phyloP scores from a whole-genome alignment of 2,329 filamentous ascomycete species.

The Microcera coccophila region DNA sequence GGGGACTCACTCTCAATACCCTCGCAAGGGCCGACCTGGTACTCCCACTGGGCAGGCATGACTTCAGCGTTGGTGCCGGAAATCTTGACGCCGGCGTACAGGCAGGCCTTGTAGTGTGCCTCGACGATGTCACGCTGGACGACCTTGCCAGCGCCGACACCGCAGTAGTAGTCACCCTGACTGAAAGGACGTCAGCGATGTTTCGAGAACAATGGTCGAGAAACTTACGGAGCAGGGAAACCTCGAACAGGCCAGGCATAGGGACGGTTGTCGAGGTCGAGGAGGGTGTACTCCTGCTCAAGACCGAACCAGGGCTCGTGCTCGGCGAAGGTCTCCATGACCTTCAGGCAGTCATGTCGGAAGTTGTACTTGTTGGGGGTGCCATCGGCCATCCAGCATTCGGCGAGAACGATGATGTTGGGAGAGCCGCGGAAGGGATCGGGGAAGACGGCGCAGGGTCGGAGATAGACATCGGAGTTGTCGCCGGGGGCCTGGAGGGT shows the following conservation, averaged over 20 bases:
- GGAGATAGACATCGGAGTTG: slow-evolving; percentile 97
- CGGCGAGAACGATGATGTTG: slow-evolving; percentile 91
- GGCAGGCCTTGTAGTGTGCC: slow-evolving; percentile 56
- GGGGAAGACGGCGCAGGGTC: slow-evolving; percentile 82
- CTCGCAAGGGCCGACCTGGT: slow-evolving; percentile 86
- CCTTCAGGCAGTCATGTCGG: slow-evolving; percentile 83
- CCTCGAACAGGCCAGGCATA: slow-evolving; percentile 70
- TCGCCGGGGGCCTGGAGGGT: slow-evolving; percentile 89
- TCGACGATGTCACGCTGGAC: slow-evolving; percentile 98
- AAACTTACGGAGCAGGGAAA: slow-evolving; percentile 69
- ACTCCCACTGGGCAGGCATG: slow-evolving; percentile 97
- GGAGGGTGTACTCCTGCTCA: slow-evolving; percentile 84
- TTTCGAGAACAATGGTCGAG: background rate
- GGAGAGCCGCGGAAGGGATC: slow-evolving; percentile 86
- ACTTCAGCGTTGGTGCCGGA: slow-evolving; percentile 99
- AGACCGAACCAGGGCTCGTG: slow-evolving; percentile 96
- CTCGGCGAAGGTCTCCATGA: slow-evolving; percentile 81
- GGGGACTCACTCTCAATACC: slow-evolving; percentile 71
- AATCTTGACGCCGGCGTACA: slow-evolving; percentile 88
- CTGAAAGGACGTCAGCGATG: slow-evolving; percentile 19
- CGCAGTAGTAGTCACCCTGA: slow-evolving; percentile 59
- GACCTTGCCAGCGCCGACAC: slow-evolving; percentile 95
- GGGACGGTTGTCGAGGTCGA: slow-evolving; percentile 80
- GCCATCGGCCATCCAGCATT: slow-evolving; percentile 92
- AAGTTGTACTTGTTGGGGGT: slow-evolving; percentile 98